Evolutionary conservation across 495 filamentous ascomycete species (phyloP).

Genomic region (Podospora anserina): DNA sequence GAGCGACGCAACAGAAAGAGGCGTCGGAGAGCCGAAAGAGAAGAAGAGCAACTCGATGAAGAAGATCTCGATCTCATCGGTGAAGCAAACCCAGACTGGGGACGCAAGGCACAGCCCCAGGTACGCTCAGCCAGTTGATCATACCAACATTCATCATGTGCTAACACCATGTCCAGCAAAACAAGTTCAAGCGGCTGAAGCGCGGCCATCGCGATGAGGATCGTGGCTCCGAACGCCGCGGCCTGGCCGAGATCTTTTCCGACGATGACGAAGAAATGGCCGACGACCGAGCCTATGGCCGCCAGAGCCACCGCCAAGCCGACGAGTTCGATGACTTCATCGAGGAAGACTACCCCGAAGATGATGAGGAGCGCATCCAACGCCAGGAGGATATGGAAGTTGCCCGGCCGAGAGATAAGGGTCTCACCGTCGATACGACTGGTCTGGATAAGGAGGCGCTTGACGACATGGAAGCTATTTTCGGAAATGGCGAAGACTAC

Average conservation of each 20-base stretch:
- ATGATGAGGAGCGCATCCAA: slow-evolving; percentile 71
- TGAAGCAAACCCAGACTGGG: slow-evolving; percentile 66
- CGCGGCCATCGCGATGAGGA: slow-evolving; percentile 75
- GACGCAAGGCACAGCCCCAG: slow-evolving; percentile 60
- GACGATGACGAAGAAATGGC: slow-evolving; percentile 82
- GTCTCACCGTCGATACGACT: slow-evolving; percentile 62
- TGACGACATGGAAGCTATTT: slow-evolving; percentile 92
- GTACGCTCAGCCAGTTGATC: slow-evolving; percentile 40
- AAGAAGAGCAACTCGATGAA: slow-evolving; percentile 87
- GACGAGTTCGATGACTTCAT: slow-evolving; percentile 98
- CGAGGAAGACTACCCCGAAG: slow-evolving; percentile 88
- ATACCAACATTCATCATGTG: not conserved
- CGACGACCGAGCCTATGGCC: slow-evolving; percentile 55
- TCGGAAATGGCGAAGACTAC: slow-evolving; percentile 92
- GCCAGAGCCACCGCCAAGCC: slow-evolving; percentile 51
- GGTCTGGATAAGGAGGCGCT: slow-evolving; percentile 87
- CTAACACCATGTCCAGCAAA: slow-evolving; percentile 49
- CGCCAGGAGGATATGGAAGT: slow-evolving; percentile 86
- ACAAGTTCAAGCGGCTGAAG: slow-evolving; percentile 93
- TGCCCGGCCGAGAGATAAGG: slow-evolving; percentile 63
- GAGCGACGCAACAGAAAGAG: slow-evolving; percentile 63
- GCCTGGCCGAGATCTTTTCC: slow-evolving; percentile 85
- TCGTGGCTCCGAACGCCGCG: slow-evolving; percentile 60
- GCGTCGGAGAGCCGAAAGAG: slow-evolving; percentile 64
- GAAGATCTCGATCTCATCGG: slow-evolving; percentile 96